These are phyloP conservation scores for Phallus indusiatus DNA, from an alignment of 768 basidiomycete genomes.

Conservation along the genomic window DNA sequence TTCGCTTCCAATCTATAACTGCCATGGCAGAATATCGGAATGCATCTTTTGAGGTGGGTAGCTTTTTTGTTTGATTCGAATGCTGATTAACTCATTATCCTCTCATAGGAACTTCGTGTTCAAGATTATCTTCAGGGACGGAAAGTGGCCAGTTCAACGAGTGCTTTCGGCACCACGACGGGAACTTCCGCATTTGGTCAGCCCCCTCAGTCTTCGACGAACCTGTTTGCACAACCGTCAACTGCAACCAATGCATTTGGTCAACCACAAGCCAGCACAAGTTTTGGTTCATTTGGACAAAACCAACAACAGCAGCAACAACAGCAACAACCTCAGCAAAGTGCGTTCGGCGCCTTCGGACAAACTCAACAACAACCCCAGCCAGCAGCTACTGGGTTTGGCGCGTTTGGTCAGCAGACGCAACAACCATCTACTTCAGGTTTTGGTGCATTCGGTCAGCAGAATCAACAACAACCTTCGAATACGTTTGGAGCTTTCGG, in stretches of 20 bases:
- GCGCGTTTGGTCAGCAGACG: conserved; percentile 34
- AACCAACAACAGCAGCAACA: conserved; percentile 29
- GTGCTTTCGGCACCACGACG: conserved; percentile 30
- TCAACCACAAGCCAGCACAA: conserved; percentile 9
- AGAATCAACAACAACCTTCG: conserved; percentile 13
- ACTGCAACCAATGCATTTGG: conserved; percentile 12
- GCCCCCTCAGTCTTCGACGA: conserved; percentile 12
- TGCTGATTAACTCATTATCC: conserved; percentile 16
- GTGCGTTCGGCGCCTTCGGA: conserved; percentile 32
- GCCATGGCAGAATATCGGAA: conserved; percentile 72
- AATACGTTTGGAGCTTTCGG: conserved; percentile 21
- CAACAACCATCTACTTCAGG: conserved; percentile 21
- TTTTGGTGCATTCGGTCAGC: conserved; percentile 25
- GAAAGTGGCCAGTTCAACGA: conserved; percentile 44
- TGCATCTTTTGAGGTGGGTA: conserved; percentile 64
- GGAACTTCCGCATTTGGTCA: conserved; percentile 11
- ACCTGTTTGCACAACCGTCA: conserved; percentile 1
- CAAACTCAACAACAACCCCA: conserved; percentile 33
- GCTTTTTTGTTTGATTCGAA: conserved; percentile 10
- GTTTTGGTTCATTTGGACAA: not conserved
- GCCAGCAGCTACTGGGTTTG: conserved; percentile 32
- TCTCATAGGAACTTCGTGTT: conserved; percentile 54
- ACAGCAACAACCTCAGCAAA: conserved; percentile 25
- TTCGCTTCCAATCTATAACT: conserved; percentile 76
- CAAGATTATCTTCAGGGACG: conserved; percentile 72